phyloP scores from a whole-genome alignment of 768 basidiomycete species.

The Fistulinella prunicolor region DNA sequence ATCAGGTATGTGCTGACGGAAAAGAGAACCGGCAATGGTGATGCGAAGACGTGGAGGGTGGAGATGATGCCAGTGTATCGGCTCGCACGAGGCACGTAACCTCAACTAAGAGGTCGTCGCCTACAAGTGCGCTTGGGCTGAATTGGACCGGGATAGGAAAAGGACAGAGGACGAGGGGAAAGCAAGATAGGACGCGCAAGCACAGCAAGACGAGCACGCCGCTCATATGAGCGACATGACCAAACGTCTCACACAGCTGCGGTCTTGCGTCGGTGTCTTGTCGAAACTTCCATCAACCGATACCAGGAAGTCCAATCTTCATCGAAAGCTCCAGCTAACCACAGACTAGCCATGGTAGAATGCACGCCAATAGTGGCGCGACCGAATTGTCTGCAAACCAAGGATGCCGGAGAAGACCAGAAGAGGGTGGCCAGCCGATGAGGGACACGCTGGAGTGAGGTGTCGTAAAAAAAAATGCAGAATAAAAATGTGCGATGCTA shows the following conservation, averaged over 20 bases:
- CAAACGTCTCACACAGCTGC: constrained; percentile 52
- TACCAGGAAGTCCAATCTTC: constrained; percentile 52
- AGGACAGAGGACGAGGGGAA: constrained; percentile 36
- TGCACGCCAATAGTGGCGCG: constrained; percentile 44
- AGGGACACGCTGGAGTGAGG: constrained; percentile 19
- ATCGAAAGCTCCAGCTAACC: constrained; percentile 36
- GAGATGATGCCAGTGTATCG: constrained; percentile 65
- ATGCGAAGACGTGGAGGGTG: constrained; percentile 22
- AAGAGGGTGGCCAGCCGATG: constrained; percentile 16
- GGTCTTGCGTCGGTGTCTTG: constrained; percentile 74
- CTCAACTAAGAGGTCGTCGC: constrained; percentile 82
- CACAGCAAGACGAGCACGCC: constrained; percentile 52
- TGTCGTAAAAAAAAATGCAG: constrained; percentile 36
- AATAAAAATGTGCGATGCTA: constrained; percentile 27
- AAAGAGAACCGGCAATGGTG: constrained; percentile 25
- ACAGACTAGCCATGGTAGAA: constrained; percentile 38
- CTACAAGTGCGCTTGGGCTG: constrained; percentile 58
- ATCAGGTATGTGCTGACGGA: constrained; percentile 22
- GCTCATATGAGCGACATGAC: constrained; percentile 48
- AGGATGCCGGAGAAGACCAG: constrained; percentile 14
- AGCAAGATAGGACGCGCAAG: constrained; percentile 49
- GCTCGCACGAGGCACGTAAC: constrained; percentile 76
- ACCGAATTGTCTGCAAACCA: constrained; percentile 42
- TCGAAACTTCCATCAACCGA: constrained; percentile 50
- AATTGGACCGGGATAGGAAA: constrained; percentile 46